Evolutionary conservation across 495 filamentous ascomycete species (phyloP), one percentile per base, ranked within the genome.

Genomic region (Hypoxylon perforatum): DNA sequence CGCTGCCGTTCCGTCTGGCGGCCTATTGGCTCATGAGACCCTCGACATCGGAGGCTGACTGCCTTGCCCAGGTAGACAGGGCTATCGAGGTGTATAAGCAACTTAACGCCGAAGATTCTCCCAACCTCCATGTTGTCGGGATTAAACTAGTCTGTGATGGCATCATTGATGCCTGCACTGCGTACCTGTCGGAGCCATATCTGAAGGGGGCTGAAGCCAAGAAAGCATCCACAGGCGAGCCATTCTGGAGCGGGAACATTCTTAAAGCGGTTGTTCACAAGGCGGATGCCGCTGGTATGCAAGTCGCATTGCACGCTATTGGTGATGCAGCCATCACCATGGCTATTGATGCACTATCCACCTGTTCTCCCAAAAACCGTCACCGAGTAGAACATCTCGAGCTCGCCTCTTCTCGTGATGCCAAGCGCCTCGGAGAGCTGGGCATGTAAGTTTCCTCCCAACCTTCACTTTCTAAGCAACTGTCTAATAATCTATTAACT

Each of bases 141-240:
- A 84, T 90, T 63, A 91, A 91, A 63, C 73, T 91, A 19, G 90
- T 91, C 50, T 86, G 85, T 58, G 88, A 91, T 56, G 88, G 88
- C 1, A 85, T 90, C 17, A 77, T 91, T 47, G 88, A 91, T 60
- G 86, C 83, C 1, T 91, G 88, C 72, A 91, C 88, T 0, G 88
- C 88, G 0, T 85, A 83, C 3, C 70, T 91, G 33, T 73, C 79
- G 1, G 80, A 89, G 67, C 87, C 88, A 7, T 91, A 91, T 47
- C 46, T 67, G 4, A 62, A 53, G 21, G 64, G 64, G 7, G 21
- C 41, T 5, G 63, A 67, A 62, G 72, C 77, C n/a, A 72, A 75
- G 28, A 81, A 84, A 53, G 61, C 61, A 10, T 69, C 77, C 17
- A 70, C 67, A 0, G 76, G 80, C 36, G 80, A 85, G 6, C 85